Evolutionary conservation across 106 monocot genomes (phyloP).

Genomic region (Amphibolis antarctica): DNA sequence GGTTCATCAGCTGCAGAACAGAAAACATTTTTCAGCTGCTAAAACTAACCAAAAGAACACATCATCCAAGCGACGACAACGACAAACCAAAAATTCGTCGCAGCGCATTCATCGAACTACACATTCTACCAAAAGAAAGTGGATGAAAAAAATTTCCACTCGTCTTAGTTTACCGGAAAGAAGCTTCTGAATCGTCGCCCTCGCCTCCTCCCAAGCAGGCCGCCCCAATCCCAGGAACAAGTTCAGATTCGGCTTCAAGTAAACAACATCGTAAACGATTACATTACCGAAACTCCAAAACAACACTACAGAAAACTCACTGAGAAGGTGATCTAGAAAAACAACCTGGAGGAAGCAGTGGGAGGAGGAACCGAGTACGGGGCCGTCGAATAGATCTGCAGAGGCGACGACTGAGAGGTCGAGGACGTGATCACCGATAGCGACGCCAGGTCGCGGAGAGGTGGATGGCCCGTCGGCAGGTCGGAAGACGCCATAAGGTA

Average conservation of each 20-base stretch:
- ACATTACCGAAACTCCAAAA: not conserved
- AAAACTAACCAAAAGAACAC: not conserved
- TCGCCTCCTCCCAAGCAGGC: slow-evolving; percentile 83
- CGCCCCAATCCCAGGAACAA: slow-evolving; percentile 75
- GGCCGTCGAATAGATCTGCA: slow-evolving; percentile 86
- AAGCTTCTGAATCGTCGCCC: slow-evolving; percentile 69
- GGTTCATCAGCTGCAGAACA: slow-evolving; percentile 73
- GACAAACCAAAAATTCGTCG: not conserved
- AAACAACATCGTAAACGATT: not conserved
- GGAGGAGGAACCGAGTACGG: slow-evolving; percentile 35
- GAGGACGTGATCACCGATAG: slow-evolving; percentile 85
- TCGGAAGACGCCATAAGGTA: slow-evolving; percentile 91
- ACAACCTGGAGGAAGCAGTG: slow-evolving; percentile 77
- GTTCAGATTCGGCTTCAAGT: slow-evolving; percentile 62
- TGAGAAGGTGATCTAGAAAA: not conserved
- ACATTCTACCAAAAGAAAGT: not conserved
- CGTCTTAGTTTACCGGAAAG: slow-evolving; percentile 47
- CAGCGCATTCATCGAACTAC: not conserved
- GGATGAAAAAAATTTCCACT: not conserved
- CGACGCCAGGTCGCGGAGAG: slow-evolving; percentile 57
- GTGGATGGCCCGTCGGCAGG: slow-evolving; percentile 6
- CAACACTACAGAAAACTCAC: not conserved
- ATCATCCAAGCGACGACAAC: not conserved
- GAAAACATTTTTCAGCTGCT: not conserved
- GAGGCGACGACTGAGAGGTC: slow-evolving; percentile 62